Evolutionary conservation across 805 yeast genomes (phyloP), one percentile per base, ranked within the genome.

Genomic region (Metschnikowia chrysomelidarum): DNA sequence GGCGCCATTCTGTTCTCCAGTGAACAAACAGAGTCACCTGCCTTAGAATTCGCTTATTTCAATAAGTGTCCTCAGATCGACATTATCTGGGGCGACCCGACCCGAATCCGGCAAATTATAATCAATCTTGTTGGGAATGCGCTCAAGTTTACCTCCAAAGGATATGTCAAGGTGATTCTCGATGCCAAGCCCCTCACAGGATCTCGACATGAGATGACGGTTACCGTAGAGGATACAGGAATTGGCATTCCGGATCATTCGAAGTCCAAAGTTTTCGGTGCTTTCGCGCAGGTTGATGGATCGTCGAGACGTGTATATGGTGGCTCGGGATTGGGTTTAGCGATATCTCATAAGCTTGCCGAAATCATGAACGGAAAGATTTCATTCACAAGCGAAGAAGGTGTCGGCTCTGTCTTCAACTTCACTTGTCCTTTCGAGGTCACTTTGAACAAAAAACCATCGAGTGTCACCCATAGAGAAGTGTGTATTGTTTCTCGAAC

Each of bases 281-380:
- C 76, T 4, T 73, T 73, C 43, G 66, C 72, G 23, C 79, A 74
- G 53, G 76, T 71, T 11, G 79, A 73, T 47, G 75, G 75, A 4
- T 69, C 76, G 7, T 63, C 76, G 2, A 56, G 72, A 37, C 50
- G 79, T 42, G 67, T 57, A 7, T 68, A 63, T 54, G 79, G 79
- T 2, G 79, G 79, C 3, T 62, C 77, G 0, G 77, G 76, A 0
- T 51, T 71, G 8, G 76, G 76, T 0, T 50, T 71, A 27, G 72
- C 75, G 1, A 71, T 71, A 21, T 65, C 71, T 24, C 67, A 67
- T 47, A 68, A 67, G 45, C 55, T 70, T 20, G 68, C 69, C n/a
- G 73, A 68, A 28, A 46, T 69, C 13, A 71, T 70, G 76, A 68
- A 69, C 12, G 79, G 78, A 1, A 53, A 56, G 4, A 56, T 73